These are phyloP conservation scores for Trichophyton rubrum DNA, from an alignment of 2,329 filamentous ascomycete genomes.

Conservation along the genomic window DNA sequence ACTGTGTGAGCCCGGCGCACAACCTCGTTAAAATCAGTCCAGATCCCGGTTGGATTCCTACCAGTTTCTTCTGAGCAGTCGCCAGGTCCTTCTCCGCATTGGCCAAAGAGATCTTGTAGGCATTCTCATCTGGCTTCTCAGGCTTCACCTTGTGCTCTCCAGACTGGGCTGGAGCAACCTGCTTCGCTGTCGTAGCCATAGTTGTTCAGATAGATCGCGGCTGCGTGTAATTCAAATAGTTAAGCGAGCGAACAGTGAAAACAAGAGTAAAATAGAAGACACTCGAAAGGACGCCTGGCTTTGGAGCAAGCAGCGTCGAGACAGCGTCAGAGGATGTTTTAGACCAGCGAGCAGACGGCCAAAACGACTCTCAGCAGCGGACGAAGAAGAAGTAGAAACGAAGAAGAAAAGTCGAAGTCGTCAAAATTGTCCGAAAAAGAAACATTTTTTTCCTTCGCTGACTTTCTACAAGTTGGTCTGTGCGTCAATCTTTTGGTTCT, in stretches of 20 bases:
- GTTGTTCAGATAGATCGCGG: neutral
- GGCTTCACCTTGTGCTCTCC: slow-evolving; percentile 47
- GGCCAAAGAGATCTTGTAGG: slow-evolving; percentile 65
- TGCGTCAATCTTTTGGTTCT: neutral
- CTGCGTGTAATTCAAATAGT: neutral
- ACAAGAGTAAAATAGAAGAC: neutral
- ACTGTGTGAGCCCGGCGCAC: neutral
- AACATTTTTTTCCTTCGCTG: neutral
- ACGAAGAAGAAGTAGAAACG: neutral
- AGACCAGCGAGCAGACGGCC: neutral
- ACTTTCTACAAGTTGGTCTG: neutral
- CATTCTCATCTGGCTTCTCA: slow-evolving; percentile 74
- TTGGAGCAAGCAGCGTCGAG: neutral
- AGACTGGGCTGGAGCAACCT: slow-evolving; percentile 18
- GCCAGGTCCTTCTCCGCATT: slow-evolving; percentile 80
- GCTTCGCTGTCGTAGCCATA: neutral
- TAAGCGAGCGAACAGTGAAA: neutral
- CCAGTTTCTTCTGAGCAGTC: slow-evolving; percentile 58
- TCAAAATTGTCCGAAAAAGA: neutral
- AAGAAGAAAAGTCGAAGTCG: neutral
- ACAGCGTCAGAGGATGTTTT: neutral
- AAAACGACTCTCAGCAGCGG: neutral
- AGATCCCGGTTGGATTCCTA: slow-evolving; percentile 29
- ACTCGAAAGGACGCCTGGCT: neutral
- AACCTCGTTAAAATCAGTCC: neutral